Conservation (phyloP, 1,284 basidiomycete species). For the Taiwanofungus camphoratus region DNA sequence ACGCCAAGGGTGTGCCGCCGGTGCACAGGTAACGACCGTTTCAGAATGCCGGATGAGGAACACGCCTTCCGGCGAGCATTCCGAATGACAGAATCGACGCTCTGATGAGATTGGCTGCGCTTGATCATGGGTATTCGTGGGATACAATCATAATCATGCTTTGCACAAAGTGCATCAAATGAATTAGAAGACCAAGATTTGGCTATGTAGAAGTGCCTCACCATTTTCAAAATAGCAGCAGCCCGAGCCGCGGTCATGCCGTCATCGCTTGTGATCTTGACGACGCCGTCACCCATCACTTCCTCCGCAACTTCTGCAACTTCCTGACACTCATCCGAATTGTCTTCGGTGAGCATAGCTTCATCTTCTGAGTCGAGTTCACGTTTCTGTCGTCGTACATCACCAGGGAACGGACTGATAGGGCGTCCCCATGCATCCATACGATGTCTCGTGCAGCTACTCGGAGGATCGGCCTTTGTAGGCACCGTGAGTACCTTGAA, state of each 20-base stretch:
- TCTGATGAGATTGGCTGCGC: conserved; percentile 27
- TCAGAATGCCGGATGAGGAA: conserved; percentile 32
- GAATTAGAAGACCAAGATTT: neutral
- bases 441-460: conserved; percentile 42
- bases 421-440: conserved; percentile 63
- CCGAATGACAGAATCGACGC: conserved; percentile 30
- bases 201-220: conserved; percentile 32
- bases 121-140: conserved; percentile 33
- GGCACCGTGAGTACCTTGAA: conserved; percentile 48
- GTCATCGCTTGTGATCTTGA: conserved; percentile 79
- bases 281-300: conserved; percentile 39
- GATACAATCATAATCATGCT: conserved; percentile 84
- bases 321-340: conserved; percentile 16
- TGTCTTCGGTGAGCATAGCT: too few species aligned
- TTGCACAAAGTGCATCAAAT: neutral
- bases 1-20: conserved; percentile 36
- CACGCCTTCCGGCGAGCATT: conserved; percentile 31
- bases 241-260: conserved; percentile 81
- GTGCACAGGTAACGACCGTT: conserved; percentile 21
- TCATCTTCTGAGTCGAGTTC: neutral
- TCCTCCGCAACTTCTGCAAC: too few species aligned
- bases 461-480: conserved; percentile 65
- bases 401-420: conserved; percentile 53
- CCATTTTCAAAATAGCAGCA: conserved; percentile 85
- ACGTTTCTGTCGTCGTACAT: too few species aligned